Base-by-base conservation (phyloP, 768 basidiomycete species). In the Kwoniella newhampshirensis region DNA sequence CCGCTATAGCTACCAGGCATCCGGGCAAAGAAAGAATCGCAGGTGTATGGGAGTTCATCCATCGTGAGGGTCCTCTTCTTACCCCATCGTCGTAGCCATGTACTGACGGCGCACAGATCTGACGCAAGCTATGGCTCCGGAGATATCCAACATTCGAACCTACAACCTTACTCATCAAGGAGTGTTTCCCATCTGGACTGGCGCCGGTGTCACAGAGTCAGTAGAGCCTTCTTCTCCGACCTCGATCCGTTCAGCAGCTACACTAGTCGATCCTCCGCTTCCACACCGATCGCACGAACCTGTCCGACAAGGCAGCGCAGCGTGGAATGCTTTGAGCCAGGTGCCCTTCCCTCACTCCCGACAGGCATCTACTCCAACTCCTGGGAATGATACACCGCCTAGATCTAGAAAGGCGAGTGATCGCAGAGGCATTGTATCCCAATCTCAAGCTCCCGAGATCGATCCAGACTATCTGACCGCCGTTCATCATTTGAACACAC, bases 111-210 rank as follows among this genome's bases (percentile, higher is more conserved):
- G 13, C 6, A n/a, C 54, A 75, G 72, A 71, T 36, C 59, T 75
- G 17, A 66, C 61, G 20, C 47, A 57, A 13, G 53, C 66, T 27
- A 76, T 74, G 72, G 44, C 60, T 4, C 62, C 72, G 1, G 28
- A 53, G 2, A 50, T 53, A 27, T 62, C 70, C 12, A 44, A 51
- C 15, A 30, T 51, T n/a, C 51, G 61, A 28, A 53, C 44, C 5
- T 65, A 54, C 54, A 62, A 73, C 39, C 66, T 76, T 7, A 71
- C 71, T 11, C 53, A 74, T 35, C 60, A 64, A 46, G 75, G 75
- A 7, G 60, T 76, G 23, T 67, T 53, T 32, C 55, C 67, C 8
- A 70, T 74, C 26, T 76, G 75, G 75, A 62, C 54, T 17, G 62
- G 62, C 15, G 15, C 56, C 20, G 11, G 28, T 13, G 43, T 18